phyloP scores from a whole-genome alignment of 169 alveolate species.

The Plasmodium vinckei region DNA sequence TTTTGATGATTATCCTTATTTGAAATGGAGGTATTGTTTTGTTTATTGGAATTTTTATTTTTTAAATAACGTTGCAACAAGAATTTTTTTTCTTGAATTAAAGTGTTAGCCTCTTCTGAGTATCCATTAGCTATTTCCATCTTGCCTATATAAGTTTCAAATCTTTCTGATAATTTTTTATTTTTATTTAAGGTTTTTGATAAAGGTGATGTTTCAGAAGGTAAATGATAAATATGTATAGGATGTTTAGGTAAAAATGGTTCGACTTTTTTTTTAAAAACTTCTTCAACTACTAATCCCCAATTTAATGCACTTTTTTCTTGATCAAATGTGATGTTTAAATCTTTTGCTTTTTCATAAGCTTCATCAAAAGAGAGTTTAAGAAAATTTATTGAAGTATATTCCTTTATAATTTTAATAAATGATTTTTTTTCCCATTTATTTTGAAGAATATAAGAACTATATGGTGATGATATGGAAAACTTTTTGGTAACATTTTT shows the following conservation, averaged over 20 bases:
- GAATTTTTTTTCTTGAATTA: conserved; percentile 91
- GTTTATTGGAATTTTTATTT: conserved; percentile 7
- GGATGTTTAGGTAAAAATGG: conserved; percentile 39
- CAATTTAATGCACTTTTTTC: conserved; percentile 50
- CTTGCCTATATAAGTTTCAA: conserved; percentile 93
- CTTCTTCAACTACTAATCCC: conserved; percentile 77
- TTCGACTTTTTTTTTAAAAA: conserved; percentile 77
- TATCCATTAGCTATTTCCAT: conserved; percentile 94
- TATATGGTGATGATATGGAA: neutral
- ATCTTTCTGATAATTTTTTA: conserved; percentile 91
- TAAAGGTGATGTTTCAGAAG: conserved; percentile 62
- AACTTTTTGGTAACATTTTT: conserved; percentile 80
- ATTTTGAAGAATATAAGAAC: conserved; percentile 7
- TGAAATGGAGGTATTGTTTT: neutral
- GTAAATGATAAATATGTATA: conserved; percentile 67
- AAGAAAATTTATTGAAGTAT: conserved; percentile 25
- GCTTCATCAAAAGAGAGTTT: conserved; percentile 70
- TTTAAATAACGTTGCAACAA: conserved; percentile 58
- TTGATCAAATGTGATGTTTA: conserved; percentile 50
- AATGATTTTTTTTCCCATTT: conserved; percentile 46
- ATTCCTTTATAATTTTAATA: conserved; percentile 41
- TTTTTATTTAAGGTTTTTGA: conserved; percentile 63
- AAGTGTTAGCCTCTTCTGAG: conserved; percentile 95
- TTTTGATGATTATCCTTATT: neutral
- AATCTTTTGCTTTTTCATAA: conserved; percentile 54